Base-by-base conservation (phyloP, 2,329 filamentous ascomycete species). In the Ascochyta fabae region DNA sequence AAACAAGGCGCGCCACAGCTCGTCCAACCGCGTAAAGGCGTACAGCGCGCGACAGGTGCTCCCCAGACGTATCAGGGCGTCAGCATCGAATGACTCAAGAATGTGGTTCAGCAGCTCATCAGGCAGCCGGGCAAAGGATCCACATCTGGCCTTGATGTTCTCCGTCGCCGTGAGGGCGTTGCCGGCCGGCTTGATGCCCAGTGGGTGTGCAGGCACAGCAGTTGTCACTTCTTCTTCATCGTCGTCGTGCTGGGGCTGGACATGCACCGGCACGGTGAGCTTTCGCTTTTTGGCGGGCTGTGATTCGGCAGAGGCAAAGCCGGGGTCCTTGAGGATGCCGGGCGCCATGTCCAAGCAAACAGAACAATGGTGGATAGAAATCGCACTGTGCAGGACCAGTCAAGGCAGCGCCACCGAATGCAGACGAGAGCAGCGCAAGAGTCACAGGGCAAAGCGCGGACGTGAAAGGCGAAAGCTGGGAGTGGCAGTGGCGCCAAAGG, bases 1-100 rank as follows among this genome's bases (percentile, higher is more conserved):
- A 68, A 94, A 96, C 19, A 96, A 76, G 16, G 87, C 77, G 75
- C 95, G 93, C 94, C 94, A 98, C 33, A 97, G 75, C 67, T 98
- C 94, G 61, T 97, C 94, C 43, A 86, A 86, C 45, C 88, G 83
- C 50, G 88, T 90, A 72, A 94, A 96, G 1, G 92, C 93, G 80
- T 92, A 94, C 15, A 98, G 78, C 48, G 91, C 92, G 73, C 87
- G 91, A 80, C 93, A 96, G 6, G 92, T 90, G 51, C 84, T 84
- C 8, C 92, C 91, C 38, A 98, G 78, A 7, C 76, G 78, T 52
- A 88, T 75, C 48, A 98, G 78, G 48, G 82, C 80, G 9, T 75
- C 66, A 44, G 84, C 79, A 66, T 93, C 88, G 41, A 97, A 81
- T 66, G 80, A 86, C 73, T 97, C 94, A 58, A 97, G 77, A 15